Base-by-base conservation (phyloP, 139 green algal genomes). In the Mychonastes homosphaera region DNA sequence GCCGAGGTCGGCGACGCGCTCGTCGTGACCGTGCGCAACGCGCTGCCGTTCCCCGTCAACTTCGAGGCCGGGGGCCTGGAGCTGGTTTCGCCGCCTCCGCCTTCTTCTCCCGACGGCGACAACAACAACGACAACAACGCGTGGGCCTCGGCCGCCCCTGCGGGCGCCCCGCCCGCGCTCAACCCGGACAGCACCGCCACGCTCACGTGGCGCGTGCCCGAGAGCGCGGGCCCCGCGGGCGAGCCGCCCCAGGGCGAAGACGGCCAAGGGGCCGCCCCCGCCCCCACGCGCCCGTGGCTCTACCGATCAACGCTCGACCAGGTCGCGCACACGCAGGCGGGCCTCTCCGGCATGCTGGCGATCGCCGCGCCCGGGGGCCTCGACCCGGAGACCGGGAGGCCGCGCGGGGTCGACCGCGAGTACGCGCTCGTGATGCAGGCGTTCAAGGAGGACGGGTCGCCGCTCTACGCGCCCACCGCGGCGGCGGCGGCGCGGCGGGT, bases 1-100 rank as follows among this genome's bases (percentile, higher is more conserved):
- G 67, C 62, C 1, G 69, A 81, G 67, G 69, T 74, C 12, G 44
- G 65, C 6, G 64, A 81, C 64, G 65, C 63, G 6, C 35, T 84
- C 19, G n/a, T 58, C 4, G 38, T 82, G 3, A 44, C 73, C 21
- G 56, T 77, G 32, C 44, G 38, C 3, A 79, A 79, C 60, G 74
- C 75, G 35, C 45, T 75, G 32, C 34, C 26, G 34, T 74, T 79
- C 29, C 21, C 66, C 0, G 40, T 75, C 63, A 85, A 82, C 66
- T 36, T 78, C 7, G 63, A 66, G 38, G 58, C 71, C 19, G 24
- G 26, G 0, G 74, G 77, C 28, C 45, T 67, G 10, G 29, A 61
- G 29, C 50, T 61, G 28, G 38, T 16, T 5, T 18, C 41, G 6
- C 8, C 41, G 7, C 19, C 41, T 18, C 7, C 41, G 41, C 9